These are phyloP conservation scores for Malbranchea zuffiana DNA, from an alignment of 2,329 filamentous ascomycete genomes.

Conservation along the genomic window DNA sequence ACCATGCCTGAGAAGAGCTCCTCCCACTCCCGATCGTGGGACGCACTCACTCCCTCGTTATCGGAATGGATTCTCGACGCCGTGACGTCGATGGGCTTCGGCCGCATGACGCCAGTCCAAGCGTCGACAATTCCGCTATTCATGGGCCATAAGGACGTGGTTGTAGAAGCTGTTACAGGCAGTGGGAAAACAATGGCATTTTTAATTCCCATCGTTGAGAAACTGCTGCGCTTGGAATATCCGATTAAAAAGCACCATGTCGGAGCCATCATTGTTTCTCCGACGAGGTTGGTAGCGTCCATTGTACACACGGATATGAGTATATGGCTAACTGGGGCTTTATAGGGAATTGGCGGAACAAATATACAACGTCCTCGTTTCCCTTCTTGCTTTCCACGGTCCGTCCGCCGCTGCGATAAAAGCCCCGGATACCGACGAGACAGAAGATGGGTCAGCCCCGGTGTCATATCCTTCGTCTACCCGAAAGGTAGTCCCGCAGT, in stretches of 20 bases:
- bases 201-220: slow-evolving; percentile 71
- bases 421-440: slow-evolving; percentile 34
- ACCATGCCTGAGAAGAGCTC: slow-evolving; percentile 16
- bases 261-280: slow-evolving; percentile 81
- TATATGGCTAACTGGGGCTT: slow-evolving; percentile 7
- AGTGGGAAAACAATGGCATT: slow-evolving; percentile 86
- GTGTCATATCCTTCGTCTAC: slow-evolving; percentile 37
- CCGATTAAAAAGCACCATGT: slow-evolving; percentile 83
- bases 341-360: slow-evolving; percentile 75
- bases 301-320: no score
- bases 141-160: slow-evolving; percentile 80
- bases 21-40: slow-evolving; percentile 49
- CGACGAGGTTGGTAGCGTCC: slow-evolving; percentile 46
- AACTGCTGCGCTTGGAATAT: slow-evolving; percentile 66
- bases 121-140: slow-evolving; percentile 82
- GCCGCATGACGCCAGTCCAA: slow-evolving; percentile 87
- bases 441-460: slow-evolving; percentile 18
- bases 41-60: slow-evolving; percentile 56
- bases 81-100: slow-evolving; percentile 72
- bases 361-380: slow-evolving; percentile 70
- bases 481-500: slow-evolving; percentile 63
- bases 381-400: slow-evolving; percentile 70
- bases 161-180: slow-evolving; percentile 85
- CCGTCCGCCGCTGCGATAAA: slow-evolving; percentile 51
- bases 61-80: slow-evolving; percentile 81